Evolutionary conservation across 495 filamentous ascomycete species (phyloP), one percentile per base, ranked within the genome.

Genomic region (Bacidia gigantensis): DNA sequence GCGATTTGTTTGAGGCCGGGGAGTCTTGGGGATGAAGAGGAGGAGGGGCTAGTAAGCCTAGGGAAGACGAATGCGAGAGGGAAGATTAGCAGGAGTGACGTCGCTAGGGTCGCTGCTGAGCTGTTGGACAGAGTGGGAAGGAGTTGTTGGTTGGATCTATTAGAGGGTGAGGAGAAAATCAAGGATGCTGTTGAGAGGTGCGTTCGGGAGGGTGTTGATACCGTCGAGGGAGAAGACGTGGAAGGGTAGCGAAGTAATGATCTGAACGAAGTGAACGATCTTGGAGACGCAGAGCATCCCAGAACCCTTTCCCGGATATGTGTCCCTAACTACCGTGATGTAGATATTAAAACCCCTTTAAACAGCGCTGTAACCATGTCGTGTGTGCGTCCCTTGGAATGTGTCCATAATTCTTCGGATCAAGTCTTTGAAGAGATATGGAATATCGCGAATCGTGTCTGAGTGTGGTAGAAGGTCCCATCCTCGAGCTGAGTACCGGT

Each of bases 401-500:
- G 87, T 89, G 56, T 82, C 85, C n/a, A 89, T 62, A 39, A 95
- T 80, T 32, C 79, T 72, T 40, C 86, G 72, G 20, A 75, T 68
- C 81, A 85, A 96, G 67, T 98, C 92, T 67, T 87, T 86, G 50
- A 95, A 67, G 39, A 98, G 71, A 62, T 97, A 98, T 7, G 92
- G 93, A 2, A 96, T 60, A 56, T 98, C 92, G 49, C 89, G 79
- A 60, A 98, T 82, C 11, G 86, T 85, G 65, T 98, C 92, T 51
- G 85, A 81, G 64, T 97, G 93, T 0, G 92, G 92, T 11, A 97
- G 75, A 11, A 97, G 76, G 58, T 97, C 92, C 92, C 89, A 96
- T 51, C 92, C 92, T 20, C 92, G 76, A 41, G 88, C 88, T 23
- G 89, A 89, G 64, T 94, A 93, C 52, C 89, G 87, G 72, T 87